Conservation (phyloP, 2,329 filamentous ascomycete species). For the Colletotrichum truncatum region DNA sequence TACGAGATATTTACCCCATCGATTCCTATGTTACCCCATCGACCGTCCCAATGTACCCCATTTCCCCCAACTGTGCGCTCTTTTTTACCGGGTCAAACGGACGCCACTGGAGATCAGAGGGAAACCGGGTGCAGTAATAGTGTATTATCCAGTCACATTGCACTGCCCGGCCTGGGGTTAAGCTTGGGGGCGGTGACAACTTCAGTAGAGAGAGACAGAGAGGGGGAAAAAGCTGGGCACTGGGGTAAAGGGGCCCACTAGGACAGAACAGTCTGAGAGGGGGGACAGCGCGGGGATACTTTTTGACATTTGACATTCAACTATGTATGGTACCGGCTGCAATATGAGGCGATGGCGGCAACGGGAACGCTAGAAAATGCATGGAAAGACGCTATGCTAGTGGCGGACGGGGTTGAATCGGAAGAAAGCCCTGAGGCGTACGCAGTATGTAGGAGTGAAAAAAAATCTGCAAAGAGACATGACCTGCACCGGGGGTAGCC, state of each 20-base stretch:
- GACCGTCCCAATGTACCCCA: not conserved
- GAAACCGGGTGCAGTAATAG: not conserved
- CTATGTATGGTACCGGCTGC: no score
- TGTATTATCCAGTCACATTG: not conserved
- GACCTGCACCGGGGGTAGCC: conserved; percentile 3
- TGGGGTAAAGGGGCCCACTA: not conserved
- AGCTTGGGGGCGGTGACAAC: not conserved
- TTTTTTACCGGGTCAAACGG: not conserved
- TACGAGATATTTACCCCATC: conserved; percentile 25
- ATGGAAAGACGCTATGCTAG: conserved; percentile 7
- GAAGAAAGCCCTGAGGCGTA: not conserved
- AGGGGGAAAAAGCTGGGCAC: not conserved
- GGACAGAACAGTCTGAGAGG: not conserved
- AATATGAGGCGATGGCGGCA: not conserved
- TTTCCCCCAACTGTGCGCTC: conserved; percentile 23
- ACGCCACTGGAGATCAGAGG: not conserved
- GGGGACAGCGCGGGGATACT: not conserved
- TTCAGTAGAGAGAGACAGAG: no score
- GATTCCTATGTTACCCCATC: not conserved
- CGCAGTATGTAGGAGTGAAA: not conserved
- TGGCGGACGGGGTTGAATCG: not conserved
- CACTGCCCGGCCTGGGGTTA: conserved; percentile 8
- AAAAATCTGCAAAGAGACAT: not conserved
- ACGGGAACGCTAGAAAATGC: conserved; percentile 25
- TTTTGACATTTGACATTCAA: no score